phyloP scores from a whole-genome alignment of 192 early-diverging fungal species.

The Entophlyctis helioformis region DNA sequence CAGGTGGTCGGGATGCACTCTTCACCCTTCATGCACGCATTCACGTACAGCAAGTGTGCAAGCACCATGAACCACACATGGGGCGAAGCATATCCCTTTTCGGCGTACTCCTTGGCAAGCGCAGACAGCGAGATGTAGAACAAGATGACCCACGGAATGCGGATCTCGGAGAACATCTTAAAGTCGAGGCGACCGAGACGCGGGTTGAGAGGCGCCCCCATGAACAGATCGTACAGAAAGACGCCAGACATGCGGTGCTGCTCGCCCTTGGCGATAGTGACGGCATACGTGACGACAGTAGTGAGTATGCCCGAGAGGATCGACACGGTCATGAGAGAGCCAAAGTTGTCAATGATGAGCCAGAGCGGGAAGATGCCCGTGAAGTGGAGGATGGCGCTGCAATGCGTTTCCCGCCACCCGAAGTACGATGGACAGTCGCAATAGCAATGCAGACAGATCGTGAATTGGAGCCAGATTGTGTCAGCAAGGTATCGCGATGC shows the following conservation, averaged over 20 bases:
- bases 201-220: slow-evolving; percentile 88
- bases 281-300: too few relatives aligned
- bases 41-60: slow-evolving; percentile 66
- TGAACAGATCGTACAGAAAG: slow-evolving; percentile 74
- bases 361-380: slow-evolving; percentile 30
- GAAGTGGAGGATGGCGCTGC: slow-evolving; percentile 24
- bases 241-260: slow-evolving; percentile 43
- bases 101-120: slow-evolving; percentile 59
- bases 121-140: slow-evolving; percentile 54
- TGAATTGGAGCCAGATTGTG: too few relatives aligned
- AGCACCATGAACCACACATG: slow-evolving; percentile 57
- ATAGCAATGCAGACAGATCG: too few relatives aligned
- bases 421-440: too few relatives aligned
- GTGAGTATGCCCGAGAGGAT: slow-evolving; percentile 39
- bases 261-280: slow-evolving; percentile 25
- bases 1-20: slow-evolving; percentile 78
- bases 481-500: too few relatives aligned
- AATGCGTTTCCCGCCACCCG: too few relatives aligned
- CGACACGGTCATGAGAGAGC: slow-evolving; percentile 38
- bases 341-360: slow-evolving; percentile 43
- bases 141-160: slow-evolving; percentile 73
- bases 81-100: slow-evolving; percentile 51
- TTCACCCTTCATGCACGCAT: slow-evolving; percentile 70
- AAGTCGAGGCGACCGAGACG: slow-evolving; percentile 64
- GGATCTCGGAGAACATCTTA: slow-evolving; percentile 80